Base-by-base conservation (phyloP, 2,329 filamentous ascomycete species). In the Colletotrichum spaethianum region DNA sequence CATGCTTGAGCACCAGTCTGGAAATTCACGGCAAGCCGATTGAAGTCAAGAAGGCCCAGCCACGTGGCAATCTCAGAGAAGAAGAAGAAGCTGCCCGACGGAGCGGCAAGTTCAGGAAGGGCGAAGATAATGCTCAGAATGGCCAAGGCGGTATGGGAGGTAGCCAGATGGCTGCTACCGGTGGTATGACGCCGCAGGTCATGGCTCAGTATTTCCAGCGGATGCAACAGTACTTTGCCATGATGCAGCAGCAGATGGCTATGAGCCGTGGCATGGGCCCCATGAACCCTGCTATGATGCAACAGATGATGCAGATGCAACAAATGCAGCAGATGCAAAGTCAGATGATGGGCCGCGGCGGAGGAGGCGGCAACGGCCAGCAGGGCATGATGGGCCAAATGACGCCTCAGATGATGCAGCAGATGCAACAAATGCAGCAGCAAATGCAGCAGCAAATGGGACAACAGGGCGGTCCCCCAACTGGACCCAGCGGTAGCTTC, bases 121-220 rank as follows among this genome's bases (percentile, higher is more conserved):
- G 83, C 55, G 83, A 85, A 52, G 85, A 86, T 18, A 82, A 85
- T 50, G 75, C 76, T 31, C 53, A 55, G 63, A 73, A 70, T 56
- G 69, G 53, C 31, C 81, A 83, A 70, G 75, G 75, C 44, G 81
- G 79, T 44, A 83, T 83, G 82, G 69, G 65, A 59, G 66, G 69
- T 59, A 60, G 83, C 72, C 83, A 85, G 73, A 83, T 84, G 82
- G 84, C 80, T n/a, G 79, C 76, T 59, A 82, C 84, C 79, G 80
- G 87, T 63, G 92, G 93, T 74, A 97, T 98, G 93, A 97, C 94
- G 26, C 96, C 96, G 0, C 95, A 98, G 79, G 92, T 97, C 86
- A 98, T 98, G 95, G 96, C 96, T 2, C 95, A 98, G 81, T 98
- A 98, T 84, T 97, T 96, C 91, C 94, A 98, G 82, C 91, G 95